Percentiles rank a stretch among this genome's conserved stretches.
phyloP scores from a whole-genome alignment of 495 filamentous ascomycete species.

The Neurospora sp. region DNA sequence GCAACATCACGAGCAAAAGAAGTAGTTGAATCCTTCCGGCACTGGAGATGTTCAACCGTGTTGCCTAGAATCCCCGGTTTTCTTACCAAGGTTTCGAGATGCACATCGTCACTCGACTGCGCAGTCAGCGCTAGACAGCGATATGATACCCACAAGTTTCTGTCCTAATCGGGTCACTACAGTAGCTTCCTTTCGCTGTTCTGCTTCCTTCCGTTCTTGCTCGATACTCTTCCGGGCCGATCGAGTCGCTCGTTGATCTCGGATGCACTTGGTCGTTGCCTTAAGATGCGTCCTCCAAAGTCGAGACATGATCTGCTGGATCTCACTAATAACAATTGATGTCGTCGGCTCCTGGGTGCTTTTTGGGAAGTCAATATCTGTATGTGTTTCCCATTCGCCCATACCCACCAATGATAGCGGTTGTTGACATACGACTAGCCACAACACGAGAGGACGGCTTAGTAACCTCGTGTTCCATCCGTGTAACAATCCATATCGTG shows the following conservation, averaged over 20 bases:
- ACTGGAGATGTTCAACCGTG: neutral
- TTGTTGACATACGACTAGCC: neutral
- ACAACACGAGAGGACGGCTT: neutral
- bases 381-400: neutral
- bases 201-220: neutral
- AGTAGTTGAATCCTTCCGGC: neutral
- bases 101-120: neutral
- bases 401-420: neutral
- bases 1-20: neutral
- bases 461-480: neutral
- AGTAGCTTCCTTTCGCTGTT: neutral
- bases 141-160: neutral
- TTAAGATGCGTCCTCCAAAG: neutral
- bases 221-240: neutral
- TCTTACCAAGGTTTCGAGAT: neutral
- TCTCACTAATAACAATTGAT: neutral
- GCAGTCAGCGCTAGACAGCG: neutral
- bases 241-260: neutral
- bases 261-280: neutral
- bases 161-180: neutral
- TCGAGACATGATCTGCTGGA: neutral
- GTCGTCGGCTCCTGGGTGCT: neutral
- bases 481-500: neutral
- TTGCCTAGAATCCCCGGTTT: neutral
- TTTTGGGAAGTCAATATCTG: neutral